Evolutionary conservation across 1,139 yeast genomes (phyloP).

Genomic region (Taphrina deformans): DNA sequence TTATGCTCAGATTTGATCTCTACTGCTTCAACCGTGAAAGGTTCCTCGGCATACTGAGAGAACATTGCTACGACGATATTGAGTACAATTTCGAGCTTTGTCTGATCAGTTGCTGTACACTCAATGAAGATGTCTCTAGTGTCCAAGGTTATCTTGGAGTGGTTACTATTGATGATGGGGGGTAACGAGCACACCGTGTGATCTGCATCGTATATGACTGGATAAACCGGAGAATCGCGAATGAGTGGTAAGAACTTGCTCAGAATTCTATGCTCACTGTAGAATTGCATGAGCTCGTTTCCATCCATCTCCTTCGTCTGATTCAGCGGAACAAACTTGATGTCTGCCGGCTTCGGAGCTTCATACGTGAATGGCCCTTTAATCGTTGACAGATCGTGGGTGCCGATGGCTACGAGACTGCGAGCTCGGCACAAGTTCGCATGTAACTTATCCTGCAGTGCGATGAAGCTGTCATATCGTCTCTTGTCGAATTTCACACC

Average conservation of each 20-base stretch:
- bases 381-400: slow-evolving; percentile 87
- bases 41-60: slow-evolving; percentile 74
- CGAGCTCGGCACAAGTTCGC: slow-evolving; percentile 94
- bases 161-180: slow-evolving; percentile 93
- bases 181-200: slow-evolving; percentile 88
- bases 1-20: slow-evolving; percentile 82
- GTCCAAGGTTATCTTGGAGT: slow-evolving; percentile 78
- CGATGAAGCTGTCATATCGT: slow-evolving; percentile 88
- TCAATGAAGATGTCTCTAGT: slow-evolving; percentile 91
- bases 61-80: slow-evolving; percentile 95
- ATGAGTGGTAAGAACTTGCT: slow-evolving; percentile 87
- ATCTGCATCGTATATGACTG: slow-evolving; percentile 78
- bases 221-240: slow-evolving; percentile 84
- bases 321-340: slow-evolving; percentile 80
- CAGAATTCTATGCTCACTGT: slow-evolving; percentile 82
- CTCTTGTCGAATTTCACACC: slow-evolving; percentile 77
- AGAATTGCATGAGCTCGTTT: slow-evolving; percentile 77
- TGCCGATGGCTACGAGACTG: slow-evolving; percentile 96
- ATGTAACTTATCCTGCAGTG: slow-evolving; percentile 94
- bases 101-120: slow-evolving; percentile 90
- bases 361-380: slow-evolving; percentile 85
- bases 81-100: slow-evolving; percentile 87
- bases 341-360: slow-evolving; percentile 76
- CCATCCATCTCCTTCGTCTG: slow-evolving; percentile 79
- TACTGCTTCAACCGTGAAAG: slow-evolving; percentile 76